Evolutionary conservation across 495 filamentous ascomycete species (phyloP), one percentile per base, ranked within the genome.

Genomic region (Ascodesmis nigricans): DNA sequence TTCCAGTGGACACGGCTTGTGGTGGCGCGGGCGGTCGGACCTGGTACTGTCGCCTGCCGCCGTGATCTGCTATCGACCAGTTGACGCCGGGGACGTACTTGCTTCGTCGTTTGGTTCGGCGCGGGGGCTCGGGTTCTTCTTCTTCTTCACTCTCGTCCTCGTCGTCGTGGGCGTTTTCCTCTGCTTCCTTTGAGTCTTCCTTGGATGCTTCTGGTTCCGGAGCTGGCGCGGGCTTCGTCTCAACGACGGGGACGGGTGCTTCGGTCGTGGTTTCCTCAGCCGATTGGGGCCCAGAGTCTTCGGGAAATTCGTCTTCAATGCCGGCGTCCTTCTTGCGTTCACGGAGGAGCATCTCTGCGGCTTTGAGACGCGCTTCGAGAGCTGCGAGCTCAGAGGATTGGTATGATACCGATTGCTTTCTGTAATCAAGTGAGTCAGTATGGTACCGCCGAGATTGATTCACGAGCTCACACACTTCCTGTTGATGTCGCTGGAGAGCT

Each of bases 331-430:
- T 46, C 34, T 52, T 52, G 27, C 46, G 54, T 49, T 49, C 56
- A 55, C 78, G 73, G 7, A 95, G 65, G 13, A 74, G 73, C 45
- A 72, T 60, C 57, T 95, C 84, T 40, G 84, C 79, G 46, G 80
- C 79, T 41, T 71, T 74, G 33, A 95, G 70, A 33, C 70, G 69
- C 10, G 68, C 69, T 55, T 92, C 80, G 36, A 95, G 71, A 24
- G 71, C 69, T 56, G 91, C 72, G 43, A 95, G 68, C 51, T 95
- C 81, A 14, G 67, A 64, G 28, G 62, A 69, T 47, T 83, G 78
- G 23, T 69, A 69, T 34, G 65, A 66, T 51, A 95, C 71, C 33
- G 62, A 58, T 46, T 69, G 63, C 46, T 71, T 83, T 55, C 65
- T 90, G 57, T 42, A 13, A 4, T 30, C 3, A 8, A 15, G 5